Conservation (phyloP, 805 yeast genomes). For the Peterozyma xylosa region DNA sequence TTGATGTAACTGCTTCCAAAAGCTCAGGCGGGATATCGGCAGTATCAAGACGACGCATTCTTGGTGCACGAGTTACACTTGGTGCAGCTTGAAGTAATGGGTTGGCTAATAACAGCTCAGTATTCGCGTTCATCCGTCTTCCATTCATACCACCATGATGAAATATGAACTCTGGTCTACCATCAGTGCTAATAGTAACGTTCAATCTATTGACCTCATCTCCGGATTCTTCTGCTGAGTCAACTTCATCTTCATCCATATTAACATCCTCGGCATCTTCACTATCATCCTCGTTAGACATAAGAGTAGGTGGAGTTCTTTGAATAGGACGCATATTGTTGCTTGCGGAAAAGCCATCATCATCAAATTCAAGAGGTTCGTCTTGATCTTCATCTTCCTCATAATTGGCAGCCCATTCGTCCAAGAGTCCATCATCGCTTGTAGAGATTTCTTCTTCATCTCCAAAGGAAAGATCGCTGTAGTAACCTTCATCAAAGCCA, state of each 20-base stretch:
- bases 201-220: constrained; percentile 4
- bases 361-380: constrained; percentile 24
- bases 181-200: constrained; percentile 7
- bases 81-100: constrained; percentile 3
- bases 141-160: background rate
- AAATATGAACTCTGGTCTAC: constrained; percentile 9
- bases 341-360: constrained; percentile 21
- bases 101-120: constrained; percentile 3
- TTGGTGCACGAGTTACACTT: background rate
- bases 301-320: constrained; percentile 20
- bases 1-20: background rate
- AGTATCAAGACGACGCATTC: constrained; percentile 2
- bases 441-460: constrained; percentile 17
- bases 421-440: constrained; percentile 14
- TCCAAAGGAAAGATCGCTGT: constrained; percentile 13
- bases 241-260: constrained; percentile 3
- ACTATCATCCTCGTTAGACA: constrained; percentile 15
- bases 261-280: constrained; percentile 14
- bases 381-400: constrained; percentile 24
- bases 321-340: constrained; percentile 19
- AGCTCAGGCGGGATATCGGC: background rate
- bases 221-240: constrained; percentile 9
- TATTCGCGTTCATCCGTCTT: constrained; percentile 2
- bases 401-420: constrained; percentile 13
- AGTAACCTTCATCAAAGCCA: constrained; percentile 12